Evolutionary conservation across 495 filamentous ascomycete genomes (phyloP).

Genomic region (Paragyromitra xinjiangensis): DNA sequence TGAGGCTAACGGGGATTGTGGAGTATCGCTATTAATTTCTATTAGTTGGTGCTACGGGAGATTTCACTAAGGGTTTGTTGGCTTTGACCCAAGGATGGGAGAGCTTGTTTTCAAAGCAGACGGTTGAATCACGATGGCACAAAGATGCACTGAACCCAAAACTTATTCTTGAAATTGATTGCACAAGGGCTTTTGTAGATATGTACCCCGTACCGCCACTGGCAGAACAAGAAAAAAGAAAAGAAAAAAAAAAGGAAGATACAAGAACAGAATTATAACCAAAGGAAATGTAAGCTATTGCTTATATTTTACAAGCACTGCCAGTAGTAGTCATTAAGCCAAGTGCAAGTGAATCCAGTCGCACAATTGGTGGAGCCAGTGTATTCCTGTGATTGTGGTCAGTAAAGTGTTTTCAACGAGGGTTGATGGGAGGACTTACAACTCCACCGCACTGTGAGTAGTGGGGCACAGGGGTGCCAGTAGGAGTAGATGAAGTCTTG

Average conservation of each 20-base stretch:
- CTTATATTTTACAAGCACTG: slow-evolving; percentile 53
- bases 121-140: background rate
- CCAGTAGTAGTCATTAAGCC: slow-evolving; percentile 59
- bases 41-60: too few relatives aligned
- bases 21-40: too few relatives aligned
- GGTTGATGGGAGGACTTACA: slow-evolving; percentile 6
- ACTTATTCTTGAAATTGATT: slow-evolving; percentile 3
- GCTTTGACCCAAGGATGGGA: too few relatives aligned
- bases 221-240: slow-evolving; percentile 16
- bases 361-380: slow-evolving; percentile 59
- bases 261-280: slow-evolving; percentile 26
- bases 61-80: too few relatives aligned
- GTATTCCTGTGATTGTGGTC: slow-evolving; percentile 53
- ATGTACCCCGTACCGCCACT: slow-evolving; percentile 15
- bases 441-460: slow-evolving; percentile 28
- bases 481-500: background rate
- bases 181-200: slow-evolving; percentile 7
- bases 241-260: slow-evolving; percentile 34
- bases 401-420: slow-evolving; percentile 6
- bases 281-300: background rate
- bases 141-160: background rate
- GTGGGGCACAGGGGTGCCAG: background rate
- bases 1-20: too few relatives aligned
- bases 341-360: slow-evolving; percentile 58
- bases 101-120: background rate